These are phyloP conservation scores for Phytophthora meadii DNA, from an alignment of 352 stramenopile genomes.

Conservation along the genomic window DNA sequence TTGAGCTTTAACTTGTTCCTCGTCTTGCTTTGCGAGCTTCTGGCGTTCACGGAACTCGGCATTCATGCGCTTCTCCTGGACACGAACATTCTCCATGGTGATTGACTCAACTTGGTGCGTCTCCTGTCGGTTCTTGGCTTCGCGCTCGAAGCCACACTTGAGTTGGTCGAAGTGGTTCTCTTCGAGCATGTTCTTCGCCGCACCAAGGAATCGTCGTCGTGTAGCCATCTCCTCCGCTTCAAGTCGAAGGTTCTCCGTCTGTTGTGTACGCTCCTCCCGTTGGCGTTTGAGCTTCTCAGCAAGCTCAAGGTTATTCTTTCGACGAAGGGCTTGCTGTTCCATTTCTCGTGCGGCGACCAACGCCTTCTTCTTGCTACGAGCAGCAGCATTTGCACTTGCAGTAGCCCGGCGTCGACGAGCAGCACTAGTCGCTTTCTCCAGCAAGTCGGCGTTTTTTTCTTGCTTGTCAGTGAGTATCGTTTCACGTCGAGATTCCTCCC, in stretches of 20 bases:
- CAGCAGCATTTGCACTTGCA: conserved; percentile 63
- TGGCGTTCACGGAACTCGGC: conserved; percentile 44
- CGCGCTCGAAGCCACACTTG: conserved; percentile 68
- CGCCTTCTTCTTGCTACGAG: conserved; percentile 64
- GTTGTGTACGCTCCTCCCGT: conserved; percentile 50
- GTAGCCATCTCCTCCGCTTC: conserved; percentile 75
- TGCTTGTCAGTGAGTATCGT: conserved; percentile 77
- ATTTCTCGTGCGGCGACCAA: conserved; percentile 56
- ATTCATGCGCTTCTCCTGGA: conserved; percentile 49
- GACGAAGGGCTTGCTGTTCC: conserved; percentile 63
- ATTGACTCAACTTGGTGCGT: conserved; percentile 50
- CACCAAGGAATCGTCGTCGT: conserved; percentile 86
- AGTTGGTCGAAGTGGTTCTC: conserved; percentile 84
- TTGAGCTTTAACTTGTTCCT: conserved; percentile 27
- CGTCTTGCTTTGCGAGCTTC: conserved; percentile 21
- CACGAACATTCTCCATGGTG: conserved; percentile 55
- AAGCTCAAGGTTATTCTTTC: conserved; percentile 77
- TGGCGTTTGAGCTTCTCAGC: conserved; percentile 76
- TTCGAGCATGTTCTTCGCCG: conserved; percentile 85
- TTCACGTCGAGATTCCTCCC: conserved; percentile 73
- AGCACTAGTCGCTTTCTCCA: conserved; percentile 84
- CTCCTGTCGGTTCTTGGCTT: conserved; percentile 57
- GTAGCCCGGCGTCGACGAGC: conserved; percentile 70
- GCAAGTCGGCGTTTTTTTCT: conserved; percentile 77
- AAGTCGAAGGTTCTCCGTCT: conserved; percentile 57